Base-by-base conservation (phyloP, 2,329 filamentous ascomycete species). In the Monosporascus sp. region DNA sequence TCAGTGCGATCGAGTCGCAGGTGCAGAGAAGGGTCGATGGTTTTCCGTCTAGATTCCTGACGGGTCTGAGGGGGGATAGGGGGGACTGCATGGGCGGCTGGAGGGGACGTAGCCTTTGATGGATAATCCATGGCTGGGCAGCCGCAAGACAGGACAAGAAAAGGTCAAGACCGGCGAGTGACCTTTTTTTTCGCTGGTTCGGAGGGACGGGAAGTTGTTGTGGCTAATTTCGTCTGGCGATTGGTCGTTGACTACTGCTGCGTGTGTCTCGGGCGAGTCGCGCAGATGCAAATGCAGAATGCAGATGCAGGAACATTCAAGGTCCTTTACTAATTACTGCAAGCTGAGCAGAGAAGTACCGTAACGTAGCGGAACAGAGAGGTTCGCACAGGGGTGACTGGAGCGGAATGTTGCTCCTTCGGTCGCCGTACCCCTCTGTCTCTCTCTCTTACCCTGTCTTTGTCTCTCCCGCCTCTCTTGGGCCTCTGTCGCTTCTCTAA, bases 1-100 rank as follows among this genome's bases (percentile, higher is more conserved):
- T 56, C 59, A 54, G 57, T 58, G 48, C 54, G 65, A 37, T 31
- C 43, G 43, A 64, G 56, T 53, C 59, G 60, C 48, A 66, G 58
- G 59, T 66, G 65, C 61, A 66, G 57, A 5, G 66, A 64, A 54
- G 63, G 65, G 57, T 65, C 59, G 54, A 67, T 62, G 38, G 56
- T 58, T 59, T 65, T 71, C 53, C 66, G 64, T 40, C 66, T 63
- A 31, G 68, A 62, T 46, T 64, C 63, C 22, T 68, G 67, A 45
- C 63, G 66, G 49, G 61, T 52, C 46, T 66, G 66, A 46, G 62
- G 64, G 49, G 66, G 61, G 51, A 66, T 63, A 56, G 66, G 60
- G 48, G 66, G 64, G 19, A 60, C 54, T 41, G 60, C 57, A 51
- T 56, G 58, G 51, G 54, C 51, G 52, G 53, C 36, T 41, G 52